A percentile compares a stretch with the other conserved stretches of the same genome.
These are phyloP conservation scores for Salix koriyanagi DNA, from an alignment of 345 rosid species.

Conservation along the genomic window DNA sequence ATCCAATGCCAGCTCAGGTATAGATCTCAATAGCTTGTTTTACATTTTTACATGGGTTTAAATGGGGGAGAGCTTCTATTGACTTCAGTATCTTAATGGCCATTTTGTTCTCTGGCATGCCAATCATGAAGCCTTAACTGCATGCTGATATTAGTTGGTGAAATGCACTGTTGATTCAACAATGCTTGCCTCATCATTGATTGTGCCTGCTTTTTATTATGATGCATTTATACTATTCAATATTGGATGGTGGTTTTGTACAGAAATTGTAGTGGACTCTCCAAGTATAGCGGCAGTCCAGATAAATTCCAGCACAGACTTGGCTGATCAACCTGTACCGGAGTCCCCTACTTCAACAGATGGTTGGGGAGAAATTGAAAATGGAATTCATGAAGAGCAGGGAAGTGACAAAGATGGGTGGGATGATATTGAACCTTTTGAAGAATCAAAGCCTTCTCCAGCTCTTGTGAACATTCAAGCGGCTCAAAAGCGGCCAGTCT, in stretches of 20 bases:
- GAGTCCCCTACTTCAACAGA: slow-evolving; percentile 89
- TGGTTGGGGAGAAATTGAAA: slow-evolving; percentile 97
- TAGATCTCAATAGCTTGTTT: slow-evolving; percentile 9
- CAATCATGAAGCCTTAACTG: background rate
- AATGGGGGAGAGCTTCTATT: background rate
- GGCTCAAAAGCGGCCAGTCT: slow-evolving; percentile 80
- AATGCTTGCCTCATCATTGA: background rate
- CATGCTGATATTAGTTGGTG: background rate
- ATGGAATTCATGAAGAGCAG: slow-evolving; percentile 67
- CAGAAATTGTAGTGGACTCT: slow-evolving; percentile 44
- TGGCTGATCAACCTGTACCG: slow-evolving; percentile 68
- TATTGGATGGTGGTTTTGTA: slow-evolving; percentile 19
- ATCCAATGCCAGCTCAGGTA: slow-evolving; percentile 69
- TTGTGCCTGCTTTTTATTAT: background rate
- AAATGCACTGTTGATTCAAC: background rate
- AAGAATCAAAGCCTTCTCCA: slow-evolving; percentile 79
- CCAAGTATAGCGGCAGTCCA: slow-evolving; percentile 46
- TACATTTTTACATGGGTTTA: background rate
- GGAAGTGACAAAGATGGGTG: slow-evolving; percentile 92
- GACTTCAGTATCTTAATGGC: background rate
- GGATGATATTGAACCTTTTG: slow-evolving; percentile 94
- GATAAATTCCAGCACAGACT: slow-evolving; percentile 62
- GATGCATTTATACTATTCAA: slow-evolving; percentile 1
- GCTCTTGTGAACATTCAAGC: slow-evolving; percentile 83
- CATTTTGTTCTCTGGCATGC: background rate